Base-by-base conservation (phyloP, 768 basidiomycete genomes). In the Lentinus brumalis region DNA sequence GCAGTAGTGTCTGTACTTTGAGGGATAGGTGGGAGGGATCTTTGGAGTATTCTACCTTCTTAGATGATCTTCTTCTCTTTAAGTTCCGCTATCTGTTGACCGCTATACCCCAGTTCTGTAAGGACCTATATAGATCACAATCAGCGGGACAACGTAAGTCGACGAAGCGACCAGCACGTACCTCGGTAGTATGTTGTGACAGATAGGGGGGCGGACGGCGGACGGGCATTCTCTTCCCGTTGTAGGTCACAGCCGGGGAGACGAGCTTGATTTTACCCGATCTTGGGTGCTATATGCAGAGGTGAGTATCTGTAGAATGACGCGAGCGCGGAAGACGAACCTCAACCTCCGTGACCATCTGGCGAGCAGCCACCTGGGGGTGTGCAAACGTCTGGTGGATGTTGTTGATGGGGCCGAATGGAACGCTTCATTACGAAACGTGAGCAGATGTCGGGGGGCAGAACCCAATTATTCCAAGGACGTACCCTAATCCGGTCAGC, bases 341-440 rank as follows among this genome's bases (percentile, higher is more conserved):
- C 65, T 94, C 85, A 53, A 96, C 83, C 67, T 94, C 92, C 30
- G 89, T 83, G 0, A 85, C 85, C 42, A 91, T 83, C 53, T 81
- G 77, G 51, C 96, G 82, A 31, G 94, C 94, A 42, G 87, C 69
- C 2, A 92, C 92, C 77, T 93, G 81, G 7, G 94, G 93, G 74
- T 97, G 96, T 38, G 86, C 84, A 69, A 97, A 98, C 3, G 96
- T 94, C 73, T 94, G 86, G 60, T 81, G 70, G 61, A 98, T 92
- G 66, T 92, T 89, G 72, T 97, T 97, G 77, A 98, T 96, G 16
- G 96, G 96, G 32, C 91, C 92, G 73, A 89, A 88, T 7, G 92
- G 92, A 29, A 94, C 86, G 11, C 89, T 92, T 62, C 15, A 26
- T 56, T 41, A 15, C 16, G 16, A 12, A 49, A 18, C 4, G 54